Conservation (phyloP, 2,329 filamentous ascomycete genomes). For the Beauveria scarabaeidicola region DNA sequence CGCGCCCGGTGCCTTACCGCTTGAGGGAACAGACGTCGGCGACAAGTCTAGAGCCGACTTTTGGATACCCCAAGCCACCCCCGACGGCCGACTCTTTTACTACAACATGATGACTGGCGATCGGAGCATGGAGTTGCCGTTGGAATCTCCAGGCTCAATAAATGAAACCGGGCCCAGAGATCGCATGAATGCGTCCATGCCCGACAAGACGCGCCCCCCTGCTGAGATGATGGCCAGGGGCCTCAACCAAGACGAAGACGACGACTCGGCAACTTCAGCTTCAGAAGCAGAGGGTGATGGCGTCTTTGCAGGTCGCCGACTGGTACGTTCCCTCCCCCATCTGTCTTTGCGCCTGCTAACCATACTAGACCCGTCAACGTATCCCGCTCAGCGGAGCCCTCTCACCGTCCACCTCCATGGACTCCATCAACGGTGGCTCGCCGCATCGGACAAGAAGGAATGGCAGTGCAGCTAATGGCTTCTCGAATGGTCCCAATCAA, state of each 20-base stretch:
- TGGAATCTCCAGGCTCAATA: conserved; percentile 76
- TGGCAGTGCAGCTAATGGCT: conserved; percentile 43
- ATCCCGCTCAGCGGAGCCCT: conserved; percentile 62
- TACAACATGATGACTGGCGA: conserved; percentile 97
- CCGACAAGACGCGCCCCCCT: conserved; percentile 82
- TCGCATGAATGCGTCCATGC: conserved; percentile 78
- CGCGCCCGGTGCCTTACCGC: conserved; percentile 51
- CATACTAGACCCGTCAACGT: conserved; percentile 31
- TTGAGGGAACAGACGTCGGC: conserved; percentile 54
- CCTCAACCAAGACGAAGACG: conserved; percentile 74
- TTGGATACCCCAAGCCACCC: conserved; percentile 96
- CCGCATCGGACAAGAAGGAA: conserved; percentile 48
- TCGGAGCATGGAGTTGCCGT: conserved; percentile 85
- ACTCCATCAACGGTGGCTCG: conserved; percentile 70
- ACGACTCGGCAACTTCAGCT: conserved; percentile 77
- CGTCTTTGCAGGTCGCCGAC: conserved; percentile 58
- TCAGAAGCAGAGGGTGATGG: conserved; percentile 75
- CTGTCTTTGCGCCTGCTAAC: not conserved
- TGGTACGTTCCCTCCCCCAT: conserved; percentile 39
- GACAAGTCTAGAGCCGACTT: conserved; percentile 86
- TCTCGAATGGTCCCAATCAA: conserved; percentile 28
- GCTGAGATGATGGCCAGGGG: conserved; percentile 86
- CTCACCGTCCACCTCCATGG: conserved; percentile 83
- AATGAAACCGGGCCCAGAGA: conserved; percentile 82
- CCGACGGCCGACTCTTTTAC: conserved; percentile 89